These are phyloP conservation scores for Nakaseomyces uthaithaninus DNA, from an alignment of 1,139 yeast genomes.

Conservation along the genomic window DNA sequence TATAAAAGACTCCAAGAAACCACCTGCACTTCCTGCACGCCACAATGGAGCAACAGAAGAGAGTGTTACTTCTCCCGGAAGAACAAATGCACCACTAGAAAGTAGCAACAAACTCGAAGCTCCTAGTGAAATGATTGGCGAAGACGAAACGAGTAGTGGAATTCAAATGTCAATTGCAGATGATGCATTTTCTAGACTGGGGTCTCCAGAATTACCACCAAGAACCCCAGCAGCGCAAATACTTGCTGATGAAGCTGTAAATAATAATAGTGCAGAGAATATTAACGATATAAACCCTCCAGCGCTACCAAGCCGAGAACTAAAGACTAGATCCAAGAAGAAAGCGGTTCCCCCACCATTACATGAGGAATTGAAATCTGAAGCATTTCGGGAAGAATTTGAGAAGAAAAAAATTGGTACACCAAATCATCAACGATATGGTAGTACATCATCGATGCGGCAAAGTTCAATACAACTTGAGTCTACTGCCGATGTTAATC, in stretches of 20 bases:
- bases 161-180: not conserved
- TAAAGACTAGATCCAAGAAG: constrained; percentile 9
- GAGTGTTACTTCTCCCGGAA: no score
- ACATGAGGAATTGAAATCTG: constrained; percentile 28
- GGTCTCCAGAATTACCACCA: constrained; percentile 18
- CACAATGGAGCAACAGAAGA: not conserved
- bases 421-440: not conserved
- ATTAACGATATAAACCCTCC: not conserved
- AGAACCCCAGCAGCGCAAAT: constrained; percentile 6
- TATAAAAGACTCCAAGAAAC: not conserved
- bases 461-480: constrained; percentile 16
- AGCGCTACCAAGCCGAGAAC: constrained; percentile 1
- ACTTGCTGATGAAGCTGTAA: not conserved
- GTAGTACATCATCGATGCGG: constrained; percentile 13
- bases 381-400: constrained; percentile 20
- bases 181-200: not conserved
- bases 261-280: not conserved
- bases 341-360: constrained; percentile 31
- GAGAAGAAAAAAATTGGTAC: constrained; percentile 11
- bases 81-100: no score
- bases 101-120: not conserved
- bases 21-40: not conserved
- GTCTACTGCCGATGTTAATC: constrained; percentile 35
- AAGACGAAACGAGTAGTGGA: not conserved
- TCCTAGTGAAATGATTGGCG: not conserved